Percentiles rank a stretch among this genome's conserved stretches.
These are phyloP conservation scores for Nemania sp. DNA, from an alignment of 2,329 filamentous ascomycete genomes.

Conservation along the genomic window DNA sequence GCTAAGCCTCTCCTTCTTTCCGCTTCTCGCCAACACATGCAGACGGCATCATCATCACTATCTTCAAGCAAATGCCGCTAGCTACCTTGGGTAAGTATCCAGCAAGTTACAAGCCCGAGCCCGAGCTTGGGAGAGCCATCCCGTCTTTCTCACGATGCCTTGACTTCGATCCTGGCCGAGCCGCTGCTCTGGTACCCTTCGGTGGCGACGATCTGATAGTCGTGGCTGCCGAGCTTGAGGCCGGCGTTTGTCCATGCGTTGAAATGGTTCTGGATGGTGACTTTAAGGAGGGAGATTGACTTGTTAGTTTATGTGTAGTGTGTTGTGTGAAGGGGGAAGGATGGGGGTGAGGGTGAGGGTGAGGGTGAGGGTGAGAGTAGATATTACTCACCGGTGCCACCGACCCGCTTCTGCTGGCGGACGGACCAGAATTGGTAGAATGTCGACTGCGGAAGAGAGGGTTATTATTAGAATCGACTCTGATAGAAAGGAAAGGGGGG, in stretches of 20 bases:
- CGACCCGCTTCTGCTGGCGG: slow-evolving; percentile 51
- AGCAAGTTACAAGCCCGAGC: no score
- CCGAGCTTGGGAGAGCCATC: no score
- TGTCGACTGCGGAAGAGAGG: slow-evolving; percentile 36
- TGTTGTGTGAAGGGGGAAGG: background rate
- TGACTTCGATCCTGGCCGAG: slow-evolving; percentile 44
- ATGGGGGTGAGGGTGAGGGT: no score
- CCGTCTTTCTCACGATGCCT: slow-evolving; percentile 23
- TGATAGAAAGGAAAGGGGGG: background rate
- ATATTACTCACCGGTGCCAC: slow-evolving; percentile 35
- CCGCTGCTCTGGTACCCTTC: slow-evolving; percentile 51
- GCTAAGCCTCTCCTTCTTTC: no score
- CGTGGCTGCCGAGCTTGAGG: slow-evolving; percentile 39
- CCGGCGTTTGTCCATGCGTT: slow-evolving; percentile 39
- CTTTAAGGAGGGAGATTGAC: slow-evolving; percentile 4
- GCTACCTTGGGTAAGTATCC: no score
- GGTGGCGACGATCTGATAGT: slow-evolving; percentile 43
- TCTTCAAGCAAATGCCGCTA: no score
- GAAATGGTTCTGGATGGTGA: slow-evolving; percentile 42
- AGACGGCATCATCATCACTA: no score
- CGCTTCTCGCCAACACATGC: background rate
- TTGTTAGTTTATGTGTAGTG: background rate
- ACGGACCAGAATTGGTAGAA: slow-evolving; percentile 59
- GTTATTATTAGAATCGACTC: background rate
- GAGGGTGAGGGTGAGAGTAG: background rate